These are phyloP conservation scores for Lachancea sp. DNA, from an alignment of 805 yeast genomes.

Conservation along the genomic window DNA sequence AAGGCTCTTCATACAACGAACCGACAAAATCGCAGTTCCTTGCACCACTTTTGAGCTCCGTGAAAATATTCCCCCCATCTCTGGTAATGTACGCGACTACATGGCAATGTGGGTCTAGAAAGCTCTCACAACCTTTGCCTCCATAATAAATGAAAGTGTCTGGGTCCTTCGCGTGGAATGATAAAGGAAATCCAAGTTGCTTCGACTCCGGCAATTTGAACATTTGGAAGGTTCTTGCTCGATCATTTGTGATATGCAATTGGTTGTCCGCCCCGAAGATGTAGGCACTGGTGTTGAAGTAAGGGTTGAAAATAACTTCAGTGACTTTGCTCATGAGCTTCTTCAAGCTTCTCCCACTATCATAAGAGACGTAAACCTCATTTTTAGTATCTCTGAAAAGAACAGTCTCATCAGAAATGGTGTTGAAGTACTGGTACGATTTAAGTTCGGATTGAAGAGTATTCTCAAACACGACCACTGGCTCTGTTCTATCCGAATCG, in stretches of 20 bases:
- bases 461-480: conserved; percentile 36
- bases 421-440: conserved; percentile 45
- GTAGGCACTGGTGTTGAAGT: conserved; percentile 27
- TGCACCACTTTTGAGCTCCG: conserved; percentile 46
- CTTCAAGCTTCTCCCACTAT: conserved; percentile 54
- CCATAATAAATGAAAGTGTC: conserved; percentile 67
- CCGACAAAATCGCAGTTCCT: conserved; percentile 64
- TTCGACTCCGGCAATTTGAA: conserved; percentile 47
- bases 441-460: conserved; percentile 47
- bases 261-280: conserved; percentile 41
- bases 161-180: conserved; percentile 55
- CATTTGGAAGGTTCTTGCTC: conserved; percentile 52
- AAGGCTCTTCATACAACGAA: conserved; percentile 39
- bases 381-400: conserved; percentile 50
- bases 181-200: conserved; percentile 38
- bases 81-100: conserved; percentile 53
- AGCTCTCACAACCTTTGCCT: conserved; percentile 48
- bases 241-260: conserved; percentile 57
- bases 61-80: conserved; percentile 64
- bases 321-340: conserved; percentile 41
- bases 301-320: conserved; percentile 57
- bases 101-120: conserved; percentile 45
- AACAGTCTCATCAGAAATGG: conserved; percentile 54
- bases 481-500: conserved; percentile 14
- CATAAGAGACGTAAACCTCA: conserved; percentile 57